Conservation (phyloP, 139 green algal genomes). For the Chlorella sp. region DNA sequence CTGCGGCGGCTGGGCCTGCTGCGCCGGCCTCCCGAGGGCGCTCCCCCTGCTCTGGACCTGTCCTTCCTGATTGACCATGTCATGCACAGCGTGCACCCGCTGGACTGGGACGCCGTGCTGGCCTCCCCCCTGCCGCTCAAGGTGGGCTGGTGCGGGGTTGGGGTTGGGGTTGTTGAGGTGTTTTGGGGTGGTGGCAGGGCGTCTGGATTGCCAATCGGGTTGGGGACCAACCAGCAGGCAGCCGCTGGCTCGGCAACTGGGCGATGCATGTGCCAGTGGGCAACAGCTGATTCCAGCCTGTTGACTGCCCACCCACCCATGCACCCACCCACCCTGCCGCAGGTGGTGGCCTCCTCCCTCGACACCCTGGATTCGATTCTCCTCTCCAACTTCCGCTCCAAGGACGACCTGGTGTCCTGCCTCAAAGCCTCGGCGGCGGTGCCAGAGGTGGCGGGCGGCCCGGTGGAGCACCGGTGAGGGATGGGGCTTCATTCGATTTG, state of each 20-base stretch:
- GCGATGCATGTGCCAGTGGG: too few relatives aligned
- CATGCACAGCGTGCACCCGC: conserved; percentile 74
- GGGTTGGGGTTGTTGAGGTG: too few relatives aligned
- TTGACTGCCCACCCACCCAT: too few relatives aligned
- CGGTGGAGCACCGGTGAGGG: not conserved
- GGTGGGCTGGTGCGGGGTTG: conserved; percentile 3
- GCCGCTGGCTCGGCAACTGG: too few relatives aligned
- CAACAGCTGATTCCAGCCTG: too few relatives aligned
- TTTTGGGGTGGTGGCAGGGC: too few relatives aligned
- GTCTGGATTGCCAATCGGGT: too few relatives aligned
- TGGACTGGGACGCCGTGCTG: conserved; percentile 78
- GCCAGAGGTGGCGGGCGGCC: conserved; percentile 76
- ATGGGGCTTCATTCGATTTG: too few relatives aligned
- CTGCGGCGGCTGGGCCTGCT: conserved; percentile 55
- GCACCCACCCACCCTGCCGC: too few relatives aligned
- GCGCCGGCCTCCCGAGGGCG: too few relatives aligned
- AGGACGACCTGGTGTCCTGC: conserved; percentile 73
- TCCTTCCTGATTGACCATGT: conserved; percentile 85
- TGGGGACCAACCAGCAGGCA: too few relatives aligned
- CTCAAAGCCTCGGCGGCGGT: conserved; percentile 83
- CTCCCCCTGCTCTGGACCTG: conserved; percentile 76
- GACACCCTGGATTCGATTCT: conserved; percentile 71
- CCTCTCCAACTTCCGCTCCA: conserved; percentile 65
- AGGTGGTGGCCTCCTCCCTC: conserved; percentile 82
- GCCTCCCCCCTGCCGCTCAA: conserved; percentile 76